Evolutionary conservation across 2,329 filamentous ascomycete genomes (phyloP), one percentile per base, ranked within the genome.

Genomic region (Myriangium duriaei): DNA sequence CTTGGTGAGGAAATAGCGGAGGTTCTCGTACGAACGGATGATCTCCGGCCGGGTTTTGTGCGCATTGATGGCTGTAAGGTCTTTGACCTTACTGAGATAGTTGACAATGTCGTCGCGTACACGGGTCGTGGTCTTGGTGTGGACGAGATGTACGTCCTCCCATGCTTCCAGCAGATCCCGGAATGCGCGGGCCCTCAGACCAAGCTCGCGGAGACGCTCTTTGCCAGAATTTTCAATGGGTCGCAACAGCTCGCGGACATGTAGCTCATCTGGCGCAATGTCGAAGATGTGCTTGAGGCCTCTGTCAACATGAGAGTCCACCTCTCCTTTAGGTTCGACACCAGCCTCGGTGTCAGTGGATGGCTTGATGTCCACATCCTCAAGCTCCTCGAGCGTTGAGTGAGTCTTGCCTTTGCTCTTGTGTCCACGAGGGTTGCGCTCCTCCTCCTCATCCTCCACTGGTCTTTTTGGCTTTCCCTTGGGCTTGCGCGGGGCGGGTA

Each of bases 61-160:
- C 47, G 24, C 50, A 30, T 33, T 50, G 46, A 37, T 55, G 47
- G 26, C 41, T 7, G 40, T 18, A 3, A 45, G 32, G 18, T 45
- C 41, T 26, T 41, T 39, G 4, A 35, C 41, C 18, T 47, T 46
- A 14, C 53, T 52, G 11, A 63, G 47, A 40, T 58, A 58, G 30
- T 59, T 57, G 31, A 64, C 52, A 28, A 63, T 48, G 39, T 64
- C 58, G 48, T 63, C 60, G n/a, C 60, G 57, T 17, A 61, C 51
- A 36, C 56, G 56, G 13, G 49, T 52, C 40, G 55, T 50, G n/a
- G 58, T 56, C n/a, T 56, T 54, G 6, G 44, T 15, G 11, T 49
- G 42, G 3, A 52, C 51, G 5, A 59, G 34, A 36, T 59, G 56
- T 9, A 59, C 42, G 29, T 50, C 52, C 42, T 62, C 59, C 62